Evolutionary conservation across 495 filamentous ascomycete species (phyloP), one percentile per base, ranked within the genome.

Genomic region (Tetracladium marchalianum): DNA sequence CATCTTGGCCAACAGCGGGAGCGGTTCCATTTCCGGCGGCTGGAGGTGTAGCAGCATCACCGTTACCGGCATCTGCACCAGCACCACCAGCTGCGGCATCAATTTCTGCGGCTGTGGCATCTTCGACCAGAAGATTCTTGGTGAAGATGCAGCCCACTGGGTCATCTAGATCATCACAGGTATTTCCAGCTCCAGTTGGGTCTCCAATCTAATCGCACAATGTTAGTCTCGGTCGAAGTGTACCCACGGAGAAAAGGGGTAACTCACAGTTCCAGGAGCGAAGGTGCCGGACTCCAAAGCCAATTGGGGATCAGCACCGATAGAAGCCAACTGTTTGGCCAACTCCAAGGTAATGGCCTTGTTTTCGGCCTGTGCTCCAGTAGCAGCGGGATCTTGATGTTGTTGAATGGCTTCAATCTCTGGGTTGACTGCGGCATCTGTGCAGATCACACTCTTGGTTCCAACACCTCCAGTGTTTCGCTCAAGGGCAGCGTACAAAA

Each of bases 361-460:
- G 62, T 76, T 81, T 41, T 59, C 62, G 5, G 50, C 69, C 39
- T 63, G 66, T 13, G 72, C 78, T 18, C 67, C 67, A 27, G 59
- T 41, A 8, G 68, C 75, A 18, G 72, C 78, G 33, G 75, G 78
- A 60, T 80, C 78, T 57, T 85, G 78, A 61, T 82, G 79, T 60
- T 82, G 81, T 31, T 69, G 61, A 53, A 87, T 61, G 24, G 70
- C 72, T 9, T 68, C 69, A 44, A 86, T 84, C 64, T 86, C 81
- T 34, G 80, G 75, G 65, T 85, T 87, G 58, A 72, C 70, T 16
- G 80, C 77, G 13, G 72, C 72, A 44, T 68, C 69, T 13, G 46
- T 62, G 64, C 80, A 84, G 42, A 64, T 52, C 10, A 62, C 70
- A 41, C 69, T 75, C 5, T 66, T 69, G 31, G 68, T 57, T 24